phyloP scores from a whole-genome alignment of 805 yeast genomes.

The Debaryomyces castellii region DNA sequence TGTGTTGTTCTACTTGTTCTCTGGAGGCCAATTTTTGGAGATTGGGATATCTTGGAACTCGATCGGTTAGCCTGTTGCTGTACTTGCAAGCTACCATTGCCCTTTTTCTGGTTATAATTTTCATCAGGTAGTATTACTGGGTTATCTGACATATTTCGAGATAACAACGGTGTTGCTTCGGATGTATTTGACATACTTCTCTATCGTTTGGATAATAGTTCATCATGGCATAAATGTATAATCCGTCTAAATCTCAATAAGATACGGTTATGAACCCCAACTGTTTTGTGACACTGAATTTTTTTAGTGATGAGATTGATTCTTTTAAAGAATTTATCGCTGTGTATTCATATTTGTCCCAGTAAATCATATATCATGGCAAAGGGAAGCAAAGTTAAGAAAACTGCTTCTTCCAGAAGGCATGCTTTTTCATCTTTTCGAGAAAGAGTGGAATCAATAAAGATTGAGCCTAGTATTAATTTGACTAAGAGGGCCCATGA shows the following conservation, averaged over 20 bases:
- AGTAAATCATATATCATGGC: slow-evolving; percentile 5
- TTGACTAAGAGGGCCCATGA: slow-evolving; percentile 62
- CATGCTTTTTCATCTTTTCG: slow-evolving; percentile 74
- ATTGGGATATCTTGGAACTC: slow-evolving; percentile 29
- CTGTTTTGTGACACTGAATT: background rate
- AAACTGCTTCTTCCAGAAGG: slow-evolving; percentile 54
- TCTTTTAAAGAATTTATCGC: background rate
- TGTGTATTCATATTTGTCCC: background rate
- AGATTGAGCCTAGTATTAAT: slow-evolving; percentile 69
- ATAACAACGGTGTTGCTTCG: slow-evolving; percentile 13
- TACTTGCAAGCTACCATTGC: background rate
- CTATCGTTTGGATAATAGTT: background rate
- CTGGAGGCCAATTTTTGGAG: slow-evolving; percentile 63
- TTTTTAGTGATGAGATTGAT: slow-evolving; percentile 3
- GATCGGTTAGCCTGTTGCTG: slow-evolving; percentile 22
- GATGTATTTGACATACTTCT: background rate
- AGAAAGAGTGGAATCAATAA: slow-evolving; percentile 79
- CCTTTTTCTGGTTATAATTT: background rate
- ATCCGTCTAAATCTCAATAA: background rate
- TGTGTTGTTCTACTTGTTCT: slow-evolving; percentile 74
- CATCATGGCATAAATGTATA: background rate
- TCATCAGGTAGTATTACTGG: slow-evolving; percentile 9
- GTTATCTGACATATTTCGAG: slow-evolving; percentile 7
- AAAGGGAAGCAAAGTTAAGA: slow-evolving; percentile 22
- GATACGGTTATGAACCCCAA: background rate